phyloP scores from a whole-genome alignment of 768 basidiomycete genomes.

The Baorangia bicolor region DNA sequence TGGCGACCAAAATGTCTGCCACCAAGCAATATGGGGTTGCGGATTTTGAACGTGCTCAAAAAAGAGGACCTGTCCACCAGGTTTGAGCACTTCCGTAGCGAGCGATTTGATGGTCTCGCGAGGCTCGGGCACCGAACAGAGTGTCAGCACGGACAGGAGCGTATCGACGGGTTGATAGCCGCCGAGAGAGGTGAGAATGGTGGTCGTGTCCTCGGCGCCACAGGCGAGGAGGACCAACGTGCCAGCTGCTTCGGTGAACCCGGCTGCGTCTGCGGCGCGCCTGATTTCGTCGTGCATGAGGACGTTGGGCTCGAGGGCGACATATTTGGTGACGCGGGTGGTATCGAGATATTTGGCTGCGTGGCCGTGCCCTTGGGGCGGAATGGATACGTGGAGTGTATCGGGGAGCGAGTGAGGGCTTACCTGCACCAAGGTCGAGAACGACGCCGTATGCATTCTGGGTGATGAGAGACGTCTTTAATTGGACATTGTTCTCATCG shows the following conservation, averaged over 20 bases:
- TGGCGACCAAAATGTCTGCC: conserved; percentile 75
- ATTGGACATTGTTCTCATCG: conserved; percentile 40
- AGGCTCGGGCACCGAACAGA: conserved; percentile 65
- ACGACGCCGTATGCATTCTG: conserved; percentile 58
- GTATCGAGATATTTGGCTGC: conserved; percentile 59
- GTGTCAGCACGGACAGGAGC: conserved; percentile 59
- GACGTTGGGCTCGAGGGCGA: conserved; percentile 71
- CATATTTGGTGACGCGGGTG: conserved; percentile 54
- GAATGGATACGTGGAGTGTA: background rate
- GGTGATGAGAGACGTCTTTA: conserved; percentile 51
- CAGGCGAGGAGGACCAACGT: conserved; percentile 57
- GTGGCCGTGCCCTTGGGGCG: conserved; percentile 58
- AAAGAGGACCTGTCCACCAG: conserved; percentile 64
- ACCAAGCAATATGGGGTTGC: conserved; percentile 55
- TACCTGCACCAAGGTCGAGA: conserved; percentile 69
- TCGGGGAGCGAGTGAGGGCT: background rate
- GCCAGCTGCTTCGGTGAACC: conserved; percentile 52
- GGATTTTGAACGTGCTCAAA: conserved; percentile 70
- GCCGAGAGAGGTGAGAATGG: conserved; percentile 45
- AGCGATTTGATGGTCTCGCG: conserved; percentile 46
- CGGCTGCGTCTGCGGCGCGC: conserved; percentile 44
- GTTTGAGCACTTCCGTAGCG: conserved; percentile 51
- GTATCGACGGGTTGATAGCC: conserved; percentile 50
- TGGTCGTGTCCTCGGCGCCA: conserved; percentile 57
- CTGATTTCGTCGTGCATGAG: conserved; percentile 62